Conservation (phyloP, 768 basidiomycete species). For the Boletus sp. region DNA sequence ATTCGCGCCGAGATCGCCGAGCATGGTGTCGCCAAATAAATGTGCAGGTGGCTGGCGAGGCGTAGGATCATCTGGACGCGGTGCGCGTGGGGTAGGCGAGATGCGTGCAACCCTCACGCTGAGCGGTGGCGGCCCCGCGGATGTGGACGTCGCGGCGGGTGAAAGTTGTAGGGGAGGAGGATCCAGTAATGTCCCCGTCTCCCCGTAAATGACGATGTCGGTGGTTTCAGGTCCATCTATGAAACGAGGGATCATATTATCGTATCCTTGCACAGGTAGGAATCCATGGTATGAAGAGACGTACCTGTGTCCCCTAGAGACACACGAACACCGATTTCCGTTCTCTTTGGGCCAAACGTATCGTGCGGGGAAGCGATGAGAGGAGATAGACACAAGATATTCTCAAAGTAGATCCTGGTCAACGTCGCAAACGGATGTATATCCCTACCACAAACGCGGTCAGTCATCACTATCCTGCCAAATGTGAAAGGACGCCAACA, state of each 20-base stretch:
- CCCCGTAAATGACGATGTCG: constrained; percentile 56
- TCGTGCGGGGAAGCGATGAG: constrained; percentile 25
- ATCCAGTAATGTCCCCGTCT: constrained; percentile 22
- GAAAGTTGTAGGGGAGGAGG: constrained; percentile 9
- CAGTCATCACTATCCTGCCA: not conserved
- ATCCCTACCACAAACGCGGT: constrained; percentile 42
- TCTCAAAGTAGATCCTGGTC: constrained; percentile 67
- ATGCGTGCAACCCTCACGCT: constrained; percentile 56
- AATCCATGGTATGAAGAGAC: not conserved
- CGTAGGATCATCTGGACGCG: constrained; percentile 76
- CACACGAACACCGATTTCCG: constrained; percentile 59
- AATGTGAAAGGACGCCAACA: constrained; percentile 26
- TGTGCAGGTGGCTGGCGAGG: constrained; percentile 61
- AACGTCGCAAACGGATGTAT: constrained; percentile 64
- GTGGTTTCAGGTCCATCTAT: constrained; percentile 69
- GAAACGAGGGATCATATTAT: not conserved
- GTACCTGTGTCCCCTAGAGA: constrained; percentile 67
- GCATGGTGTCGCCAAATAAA: constrained; percentile 9
- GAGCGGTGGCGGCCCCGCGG: constrained; percentile 25
- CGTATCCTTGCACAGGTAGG: not conserved
- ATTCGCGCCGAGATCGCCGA: constrained; percentile 17
- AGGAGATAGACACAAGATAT: constrained; percentile 54
- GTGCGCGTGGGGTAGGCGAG: constrained; percentile 40
- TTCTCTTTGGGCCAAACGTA: constrained; percentile 27
- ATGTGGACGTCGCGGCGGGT: constrained; percentile 19